Evolutionary conservation across 2,329 filamentous ascomycete genomes (phyloP).

Genomic region (Calonectria naviculata): DNA sequence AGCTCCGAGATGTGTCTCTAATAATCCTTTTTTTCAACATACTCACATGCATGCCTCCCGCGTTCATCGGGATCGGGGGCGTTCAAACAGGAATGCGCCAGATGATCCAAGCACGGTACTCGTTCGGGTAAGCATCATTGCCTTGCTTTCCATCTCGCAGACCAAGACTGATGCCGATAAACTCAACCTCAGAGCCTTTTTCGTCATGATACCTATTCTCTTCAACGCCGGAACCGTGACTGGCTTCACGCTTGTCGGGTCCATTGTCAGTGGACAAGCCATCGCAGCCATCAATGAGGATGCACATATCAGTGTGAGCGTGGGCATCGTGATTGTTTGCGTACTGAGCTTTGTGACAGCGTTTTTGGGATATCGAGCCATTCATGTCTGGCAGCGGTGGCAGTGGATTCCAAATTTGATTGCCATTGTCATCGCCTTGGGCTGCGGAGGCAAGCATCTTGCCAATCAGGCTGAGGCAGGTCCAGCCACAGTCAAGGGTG

Average conservation of each 20-base stretch:
- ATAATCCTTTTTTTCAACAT: conserved; percentile 70
- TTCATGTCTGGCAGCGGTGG: conserved; percentile 67
- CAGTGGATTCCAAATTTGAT: conserved; percentile 67
- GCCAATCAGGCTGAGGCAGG: conserved; percentile 55
- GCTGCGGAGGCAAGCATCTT: conserved; percentile 63
- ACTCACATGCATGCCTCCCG: conserved; percentile 63
- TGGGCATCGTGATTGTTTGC: conserved; percentile 67
- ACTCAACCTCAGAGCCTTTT: conserved; percentile 51
- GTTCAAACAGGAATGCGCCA: conserved; percentile 69
- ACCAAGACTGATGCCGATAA: conserved; percentile 14
- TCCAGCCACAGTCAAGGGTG: conserved; percentile 48
- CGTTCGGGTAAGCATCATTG: conserved; percentile 57
- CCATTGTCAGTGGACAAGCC: conserved; percentile 66
- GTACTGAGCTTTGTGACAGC: conserved; percentile 64
- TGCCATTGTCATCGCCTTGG: conserved; percentile 62
- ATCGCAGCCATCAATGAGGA: conserved; percentile 58
- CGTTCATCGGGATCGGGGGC: conserved; percentile 65
- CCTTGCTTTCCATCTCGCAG: background rate
- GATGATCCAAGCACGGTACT: conserved; percentile 70
- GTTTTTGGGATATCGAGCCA: conserved; percentile 64
- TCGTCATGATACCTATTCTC: conserved; percentile 62
- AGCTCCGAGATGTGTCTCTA: conserved; percentile 65
- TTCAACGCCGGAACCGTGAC: conserved; percentile 68
- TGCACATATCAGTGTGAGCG: conserved; percentile 58
- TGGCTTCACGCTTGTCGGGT: conserved; percentile 67